Percentiles rank a stretch among this genome's conserved stretches.
phyloP scores from a whole-genome alignment of 176 grass and related monocot species.

The Oropetium thomaeum region DNA sequence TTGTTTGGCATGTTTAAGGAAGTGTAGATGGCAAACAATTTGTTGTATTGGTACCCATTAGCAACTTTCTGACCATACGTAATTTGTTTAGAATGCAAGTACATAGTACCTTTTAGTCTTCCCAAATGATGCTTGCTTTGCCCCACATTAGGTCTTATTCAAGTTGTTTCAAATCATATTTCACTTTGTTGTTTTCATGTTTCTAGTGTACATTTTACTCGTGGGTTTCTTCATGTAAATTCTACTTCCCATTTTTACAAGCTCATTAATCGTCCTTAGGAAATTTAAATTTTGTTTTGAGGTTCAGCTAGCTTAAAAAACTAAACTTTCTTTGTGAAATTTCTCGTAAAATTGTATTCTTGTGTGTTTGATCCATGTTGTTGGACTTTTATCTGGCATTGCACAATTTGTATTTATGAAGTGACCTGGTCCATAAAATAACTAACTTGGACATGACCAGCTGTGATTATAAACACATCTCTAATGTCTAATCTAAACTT shows the following conservation, averaged over 20 bases:
- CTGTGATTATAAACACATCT: slow-evolving; percentile 1
- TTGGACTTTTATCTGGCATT: neutral
- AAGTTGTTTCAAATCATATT: neutral
- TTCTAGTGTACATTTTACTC: neutral
- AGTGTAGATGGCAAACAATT: too few species aligned
- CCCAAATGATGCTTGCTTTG: neutral
- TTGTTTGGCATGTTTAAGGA: too few species aligned
- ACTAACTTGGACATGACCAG: neutral
- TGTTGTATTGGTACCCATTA: too few species aligned
- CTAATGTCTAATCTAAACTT: slow-evolving; percentile 16
- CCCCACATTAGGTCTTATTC: neutral
- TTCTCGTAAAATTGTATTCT: neutral
- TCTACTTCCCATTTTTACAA: neutral
- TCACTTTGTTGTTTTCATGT: neutral
- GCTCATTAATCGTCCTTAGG: neutral
- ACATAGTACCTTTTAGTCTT: neutral
- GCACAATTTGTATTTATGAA: neutral
- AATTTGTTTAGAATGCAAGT: neutral
- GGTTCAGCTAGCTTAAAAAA: neutral
- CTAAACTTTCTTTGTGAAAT: neutral
- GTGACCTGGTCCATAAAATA: neutral
- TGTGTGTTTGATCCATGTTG: neutral
- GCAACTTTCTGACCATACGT: neutral
- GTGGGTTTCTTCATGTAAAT: neutral
- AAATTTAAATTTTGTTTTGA: neutral